Evolutionary conservation across 2,329 filamentous ascomycete species (phyloP), one percentile per base, ranked within the genome.

Genomic region (Ceratocystiopsis minuta): DNA sequence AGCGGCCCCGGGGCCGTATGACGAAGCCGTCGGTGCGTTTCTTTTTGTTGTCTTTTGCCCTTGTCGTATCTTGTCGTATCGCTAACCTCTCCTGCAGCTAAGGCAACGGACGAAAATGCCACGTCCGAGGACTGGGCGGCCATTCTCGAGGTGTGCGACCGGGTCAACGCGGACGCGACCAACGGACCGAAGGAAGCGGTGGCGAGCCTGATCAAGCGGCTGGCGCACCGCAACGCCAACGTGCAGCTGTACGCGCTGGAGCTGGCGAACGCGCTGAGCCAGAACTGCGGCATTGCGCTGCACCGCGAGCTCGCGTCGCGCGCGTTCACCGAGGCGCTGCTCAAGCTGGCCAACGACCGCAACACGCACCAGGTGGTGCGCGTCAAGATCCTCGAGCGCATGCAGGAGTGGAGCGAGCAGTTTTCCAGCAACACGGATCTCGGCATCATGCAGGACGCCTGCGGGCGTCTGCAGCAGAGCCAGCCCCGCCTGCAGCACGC

Each of bases 341-440:
- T 96, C 48, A 79, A 90, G 55, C 72, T 98, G 45, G 87, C 90
- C 49, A 84, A 79, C 63, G 90, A 98, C 60, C 75, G 87, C 62
- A 98, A 93, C 59, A 95, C 88, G 41, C 90, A 96, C 60, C 80
- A 81, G 56, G 85, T 94, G 60, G 90, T 98, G 57, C 96, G 96
- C 63, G 76, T 84, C 49, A 96, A 95, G 71, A 94, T 98, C 50
- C 63, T 96, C 45, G 88, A 96, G 66, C 78, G 87, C 51, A 96
- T 96, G 85, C 79, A 82, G 58, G 84, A 88, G 49, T 98, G 90
- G 90, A 78, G 81, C 44, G 83, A 90, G 54, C 93, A 95, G 83
- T 96, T 96, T 58, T 73, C 75, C 53, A 78, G 72, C 46, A 85
- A 95, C 56, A 74, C 86, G 12, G 88, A 95, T 56, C 72, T 98